Conservation (phyloP, 2,329 filamentous ascomycete genomes). For the Lecanicillium sp. region DNA sequence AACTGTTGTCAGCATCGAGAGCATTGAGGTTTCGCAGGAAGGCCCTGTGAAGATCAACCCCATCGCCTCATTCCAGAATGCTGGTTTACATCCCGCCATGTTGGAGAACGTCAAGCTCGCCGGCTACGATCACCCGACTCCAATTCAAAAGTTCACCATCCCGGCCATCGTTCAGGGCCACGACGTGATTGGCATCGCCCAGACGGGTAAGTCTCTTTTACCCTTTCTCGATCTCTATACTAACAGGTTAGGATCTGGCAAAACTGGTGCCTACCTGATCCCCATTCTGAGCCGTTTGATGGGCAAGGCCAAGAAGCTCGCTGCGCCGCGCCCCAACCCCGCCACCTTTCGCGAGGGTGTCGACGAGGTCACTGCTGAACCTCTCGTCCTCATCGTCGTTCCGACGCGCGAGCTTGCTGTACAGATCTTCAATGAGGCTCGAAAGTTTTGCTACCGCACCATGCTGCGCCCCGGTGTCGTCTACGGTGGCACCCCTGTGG, state of each 20-base stretch:
- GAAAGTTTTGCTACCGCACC: conserved; percentile 87
- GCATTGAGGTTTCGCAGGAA: conserved; percentile 53
- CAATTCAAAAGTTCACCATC: conserved; percentile 80
- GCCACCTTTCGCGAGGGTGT: conserved; percentile 44
- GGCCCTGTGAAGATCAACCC: conserved; percentile 46
- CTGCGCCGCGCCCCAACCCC: conserved; percentile 67
- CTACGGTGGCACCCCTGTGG: conserved; percentile 76
- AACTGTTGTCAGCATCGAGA: conserved; percentile 39
- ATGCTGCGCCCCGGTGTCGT: conserved; percentile 89
- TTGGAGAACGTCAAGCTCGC: conserved; percentile 68
- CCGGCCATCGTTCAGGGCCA: conserved; percentile 70
- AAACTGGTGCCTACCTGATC: conserved; percentile 88
- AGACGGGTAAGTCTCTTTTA: conserved; percentile 66
- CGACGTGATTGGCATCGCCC: conserved; percentile 83
- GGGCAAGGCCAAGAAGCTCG: conserved; percentile 89
- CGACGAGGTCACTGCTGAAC: conserved; percentile 65
- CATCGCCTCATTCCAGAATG: conserved; percentile 59
- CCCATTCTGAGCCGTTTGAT: conserved; percentile 87
- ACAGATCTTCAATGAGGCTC: conserved; percentile 92
- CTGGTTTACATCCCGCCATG: conserved; percentile 81
- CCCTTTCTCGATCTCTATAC: not conserved
- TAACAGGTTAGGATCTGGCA: conserved; percentile 69
- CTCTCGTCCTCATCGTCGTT: conserved; percentile 76
- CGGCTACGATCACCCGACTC: conserved; percentile 68
- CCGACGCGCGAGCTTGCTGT: conserved; percentile 87